Base-by-base conservation (phyloP, 805 yeast species). In the Pichia exigua region DNA sequence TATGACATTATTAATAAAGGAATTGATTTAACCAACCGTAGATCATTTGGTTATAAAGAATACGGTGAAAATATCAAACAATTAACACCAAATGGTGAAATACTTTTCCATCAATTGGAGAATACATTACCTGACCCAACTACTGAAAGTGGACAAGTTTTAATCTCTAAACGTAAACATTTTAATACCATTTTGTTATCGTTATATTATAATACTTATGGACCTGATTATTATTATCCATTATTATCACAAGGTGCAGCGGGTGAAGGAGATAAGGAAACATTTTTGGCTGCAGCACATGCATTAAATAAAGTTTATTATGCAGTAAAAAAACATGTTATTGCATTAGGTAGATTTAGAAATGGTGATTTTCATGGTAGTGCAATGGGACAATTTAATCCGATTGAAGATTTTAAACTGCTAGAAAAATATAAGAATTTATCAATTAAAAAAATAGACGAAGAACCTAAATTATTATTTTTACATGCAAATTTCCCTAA, bases 351-450 rank as follows among this genome's bases (percentile, higher is more conserved):
- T 20, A 76, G 78, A 59, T 69, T 71, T 51, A 54, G 56, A 11
- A 65, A 66, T 45, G 68, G 65, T 17, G 71, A 70, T 10, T 84
- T 76, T 61, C 65, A 73, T 20, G 92, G 91, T 21, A 77, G 82
- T 12, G 87, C 86, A 2, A 87, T 87, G 89, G 83, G 85, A 5
- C 95, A 87, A 65, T 79, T 72, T 54, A 80, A 84, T 61, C 88
- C 91, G 2, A 65, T 73, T n/a, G 76, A 76, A 43, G 95, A 87
- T 64, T 79, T 70, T 50, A 59, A 62, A 47, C 53, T 69, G 15
- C 61, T 60, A 52, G 45, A 55, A 32, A 61, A 60, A 24, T 70
- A 68, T 44, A 50, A 57, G 38, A 54, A 60, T 4, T 22, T 35
- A n/a, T 42, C 46, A 3, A 44, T 45, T 3, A 59, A 55, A 5